Percentiles rank a stretch among this genome's conserved stretches.
Conservation (phyloP, 495 filamentous ascomycete species). For the Hypoxylon trugodes region DNA sequence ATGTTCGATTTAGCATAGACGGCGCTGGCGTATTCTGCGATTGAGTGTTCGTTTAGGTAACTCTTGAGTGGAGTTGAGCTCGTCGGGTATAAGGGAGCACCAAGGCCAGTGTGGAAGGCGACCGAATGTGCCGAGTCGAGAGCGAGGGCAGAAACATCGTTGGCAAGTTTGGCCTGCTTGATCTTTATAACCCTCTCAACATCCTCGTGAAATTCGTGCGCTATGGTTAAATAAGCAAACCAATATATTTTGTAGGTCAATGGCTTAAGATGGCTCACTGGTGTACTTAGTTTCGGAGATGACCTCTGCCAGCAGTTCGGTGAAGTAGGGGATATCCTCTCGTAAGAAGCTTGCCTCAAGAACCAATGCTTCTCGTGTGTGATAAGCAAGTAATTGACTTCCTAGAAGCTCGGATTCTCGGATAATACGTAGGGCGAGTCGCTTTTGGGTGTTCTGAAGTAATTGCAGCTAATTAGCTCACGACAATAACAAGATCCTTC, state of each 20-base stretch:
- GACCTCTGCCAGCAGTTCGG: constrained; percentile 93
- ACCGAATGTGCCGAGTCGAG: constrained; percentile 84
- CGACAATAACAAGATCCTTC: constrained; percentile 19
- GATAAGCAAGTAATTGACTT: constrained; percentile 80
- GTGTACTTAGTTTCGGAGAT: constrained; percentile 84
- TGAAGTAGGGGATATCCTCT: constrained; percentile 96
- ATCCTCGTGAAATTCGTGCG: constrained; percentile 87
- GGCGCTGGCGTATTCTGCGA: constrained; percentile 74
- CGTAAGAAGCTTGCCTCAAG: constrained; percentile 92
- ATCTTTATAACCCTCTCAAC: constrained; percentile 74
- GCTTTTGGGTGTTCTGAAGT: constrained; percentile 79
- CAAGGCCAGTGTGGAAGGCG: constrained; percentile 95
- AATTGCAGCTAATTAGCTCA: constrained; percentile 60
- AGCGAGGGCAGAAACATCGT: constrained; percentile 74
- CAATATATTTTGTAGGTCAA: constrained; percentile 34
- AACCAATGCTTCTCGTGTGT: constrained; percentile 92
- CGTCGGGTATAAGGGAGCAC: constrained; percentile 74
- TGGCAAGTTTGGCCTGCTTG: constrained; percentile 72
- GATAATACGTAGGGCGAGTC: constrained; percentile 88
- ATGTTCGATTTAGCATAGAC: constrained; percentile 91
- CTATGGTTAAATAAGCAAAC: constrained; percentile 59
- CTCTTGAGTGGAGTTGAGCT: constrained; percentile 72
- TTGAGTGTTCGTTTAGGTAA: constrained; percentile 76
- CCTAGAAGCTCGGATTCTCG: constrained; percentile 95
- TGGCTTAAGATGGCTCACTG: constrained; percentile 62